phyloP scores from a whole-genome alignment of 139 green algal genomes.

The Trebouxia sp. region DNA sequence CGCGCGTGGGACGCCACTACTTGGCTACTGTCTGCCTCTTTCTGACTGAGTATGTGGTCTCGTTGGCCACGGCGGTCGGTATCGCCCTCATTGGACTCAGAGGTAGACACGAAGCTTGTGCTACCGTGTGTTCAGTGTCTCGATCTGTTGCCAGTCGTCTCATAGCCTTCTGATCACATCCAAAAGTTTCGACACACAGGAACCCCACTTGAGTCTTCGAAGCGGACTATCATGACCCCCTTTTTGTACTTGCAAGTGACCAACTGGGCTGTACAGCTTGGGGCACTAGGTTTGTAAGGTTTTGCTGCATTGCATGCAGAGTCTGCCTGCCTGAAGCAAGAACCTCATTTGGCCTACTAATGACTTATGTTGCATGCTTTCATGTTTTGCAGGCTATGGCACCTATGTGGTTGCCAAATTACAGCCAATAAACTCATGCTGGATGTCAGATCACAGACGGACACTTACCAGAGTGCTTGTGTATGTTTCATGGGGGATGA shows the following conservation, averaged over 20 bases:
- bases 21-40: not conserved
- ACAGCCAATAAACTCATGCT: not conserved
- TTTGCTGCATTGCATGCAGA: no score
- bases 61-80: not conserved
- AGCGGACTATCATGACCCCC: not conserved
- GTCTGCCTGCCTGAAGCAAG: not conserved
- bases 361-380: no score
- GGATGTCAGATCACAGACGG: not conserved
- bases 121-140: no score
- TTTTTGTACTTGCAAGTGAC: constrained; percentile 1
- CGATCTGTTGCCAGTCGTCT: no score
- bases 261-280: constrained; percentile 6
- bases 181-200: no score
- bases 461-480: not conserved
- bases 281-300: not conserved
- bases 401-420: constrained; percentile 11
- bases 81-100: not conserved
- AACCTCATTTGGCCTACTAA: no score
- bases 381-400: constrained; percentile 17
- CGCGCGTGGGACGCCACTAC: not conserved
- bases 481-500: constrained; percentile 17
- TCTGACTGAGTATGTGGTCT: not conserved
- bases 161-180: no score
- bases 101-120: not conserved
- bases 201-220: constrained; percentile 10